phyloP scores from a whole-genome alignment of 2,329 filamentous ascomycete genomes.

The Trichoderma sp. region DNA sequence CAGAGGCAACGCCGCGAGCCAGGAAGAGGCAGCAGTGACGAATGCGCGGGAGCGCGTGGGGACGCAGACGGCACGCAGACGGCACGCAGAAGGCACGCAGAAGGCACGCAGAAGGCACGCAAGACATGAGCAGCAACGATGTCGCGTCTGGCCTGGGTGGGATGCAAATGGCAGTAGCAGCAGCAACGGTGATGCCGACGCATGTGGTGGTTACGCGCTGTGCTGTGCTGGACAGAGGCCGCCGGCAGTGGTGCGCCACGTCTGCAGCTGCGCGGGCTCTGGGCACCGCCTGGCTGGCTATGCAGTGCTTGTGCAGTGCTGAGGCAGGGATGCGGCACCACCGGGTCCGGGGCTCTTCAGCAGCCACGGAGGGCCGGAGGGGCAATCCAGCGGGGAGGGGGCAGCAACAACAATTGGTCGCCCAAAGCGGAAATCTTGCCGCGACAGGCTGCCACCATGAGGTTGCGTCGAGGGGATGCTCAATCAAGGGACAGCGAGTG shows the following conservation, averaged over 20 bases:
- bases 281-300: constrained; percentile 23
- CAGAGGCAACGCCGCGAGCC: constrained; percentile 8
- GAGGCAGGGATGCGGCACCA: constrained; percentile 15
- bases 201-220: not conserved
- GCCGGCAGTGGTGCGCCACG: constrained; percentile 13
- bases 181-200: constrained; percentile 19
- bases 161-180: constrained; percentile 1
- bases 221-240: constrained; percentile 10
- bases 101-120: not conserved
- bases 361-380: constrained; percentile 30
- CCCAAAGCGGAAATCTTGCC: constrained; percentile 18
- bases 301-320: constrained; percentile 17
- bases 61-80: not conserved
- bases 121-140: not conserved
- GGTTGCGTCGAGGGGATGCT: not conserved
- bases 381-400: constrained; percentile 14
- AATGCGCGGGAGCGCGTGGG: not conserved
- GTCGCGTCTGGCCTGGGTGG: not conserved
- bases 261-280: constrained; percentile 10
- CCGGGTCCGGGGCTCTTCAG: constrained; percentile 10
- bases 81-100: no score
- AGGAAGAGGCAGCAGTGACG: not conserved
- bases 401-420: not conserved
- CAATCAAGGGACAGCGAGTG: no score
- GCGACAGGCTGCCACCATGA: constrained; percentile 10